Evolutionary conservation across 805 yeast species (phyloP).

Genomic region (Sungouiella thailandica): DNA sequence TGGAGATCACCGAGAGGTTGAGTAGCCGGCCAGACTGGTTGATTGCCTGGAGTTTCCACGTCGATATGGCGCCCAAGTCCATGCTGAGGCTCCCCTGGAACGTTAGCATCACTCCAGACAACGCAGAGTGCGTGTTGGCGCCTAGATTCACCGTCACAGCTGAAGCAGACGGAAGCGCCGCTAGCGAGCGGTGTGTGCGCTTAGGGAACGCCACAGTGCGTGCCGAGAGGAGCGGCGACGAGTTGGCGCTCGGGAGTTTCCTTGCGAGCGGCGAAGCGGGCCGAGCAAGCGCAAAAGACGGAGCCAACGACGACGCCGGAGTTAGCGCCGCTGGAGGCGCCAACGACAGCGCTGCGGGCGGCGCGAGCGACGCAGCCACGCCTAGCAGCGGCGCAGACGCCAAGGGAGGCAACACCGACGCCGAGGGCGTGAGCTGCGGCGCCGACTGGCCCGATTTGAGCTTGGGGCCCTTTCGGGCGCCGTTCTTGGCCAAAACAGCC

Average conservation of each 20-base stretch:
- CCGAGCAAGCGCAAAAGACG: not conserved
- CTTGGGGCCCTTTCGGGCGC: slow-evolving; percentile 1
- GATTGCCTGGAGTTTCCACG: slow-evolving; percentile 62
- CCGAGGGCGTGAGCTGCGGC: slow-evolving; percentile 16
- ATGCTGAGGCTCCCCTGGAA: slow-evolving; percentile 59
- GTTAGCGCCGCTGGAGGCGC: not conserved
- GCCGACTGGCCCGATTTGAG: no score
- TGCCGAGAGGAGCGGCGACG: slow-evolving; percentile 6
- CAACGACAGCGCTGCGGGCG: not conserved
- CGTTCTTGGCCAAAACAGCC: slow-evolving; percentile 5
- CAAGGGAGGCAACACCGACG: slow-evolving; percentile 7
- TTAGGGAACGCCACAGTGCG: slow-evolving; percentile 2
- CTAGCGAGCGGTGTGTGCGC: slow-evolving; percentile 2
- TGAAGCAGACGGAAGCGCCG: slow-evolving; percentile 16
- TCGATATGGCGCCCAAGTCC: slow-evolving; percentile 53
- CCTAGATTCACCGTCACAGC: slow-evolving; percentile 35
- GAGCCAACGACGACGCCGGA: not conserved
- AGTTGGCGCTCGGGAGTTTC: slow-evolving; percentile 1
- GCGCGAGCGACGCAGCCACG: slow-evolving; percentile 1
- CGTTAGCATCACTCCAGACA: slow-evolving; percentile 32
- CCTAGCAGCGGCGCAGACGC: slow-evolving; percentile 1
- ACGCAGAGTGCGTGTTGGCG: slow-evolving; percentile 21
- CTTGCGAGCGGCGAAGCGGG: not conserved
- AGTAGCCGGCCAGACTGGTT: slow-evolving; percentile 51
- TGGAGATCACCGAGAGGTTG: slow-evolving; percentile 45